phyloP scores from a whole-genome alignment of 163 green algal species.

The Prototheca cutis region DNA sequence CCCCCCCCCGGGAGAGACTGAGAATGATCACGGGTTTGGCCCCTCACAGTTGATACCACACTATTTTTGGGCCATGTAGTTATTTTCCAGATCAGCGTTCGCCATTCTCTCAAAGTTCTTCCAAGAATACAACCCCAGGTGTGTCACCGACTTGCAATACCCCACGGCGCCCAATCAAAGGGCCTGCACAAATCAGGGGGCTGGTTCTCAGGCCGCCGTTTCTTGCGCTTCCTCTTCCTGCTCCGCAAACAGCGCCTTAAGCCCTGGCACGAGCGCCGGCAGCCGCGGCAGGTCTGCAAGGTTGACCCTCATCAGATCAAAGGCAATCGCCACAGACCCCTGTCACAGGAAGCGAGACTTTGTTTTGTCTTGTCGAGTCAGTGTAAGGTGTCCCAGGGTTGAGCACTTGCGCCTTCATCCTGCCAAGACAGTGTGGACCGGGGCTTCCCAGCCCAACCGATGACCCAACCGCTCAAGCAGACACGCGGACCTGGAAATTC shows the following conservation, averaged over 20 bases:
- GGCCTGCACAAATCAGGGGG: not conserved
- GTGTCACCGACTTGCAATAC: too few species aligned
- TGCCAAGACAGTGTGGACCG: too few species aligned
- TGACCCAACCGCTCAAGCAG: not conserved
- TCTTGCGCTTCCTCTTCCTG: slow-evolving; percentile 33
- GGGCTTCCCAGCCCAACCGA: too few species aligned
- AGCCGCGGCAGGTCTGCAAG: slow-evolving; percentile 54
- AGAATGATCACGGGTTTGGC: too few species aligned
- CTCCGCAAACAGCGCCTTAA: slow-evolving; percentile 53
- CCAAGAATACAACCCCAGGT: too few species aligned
- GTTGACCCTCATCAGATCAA: slow-evolving; percentile 78
- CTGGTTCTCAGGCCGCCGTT: not conserved
- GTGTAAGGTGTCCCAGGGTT: not conserved
- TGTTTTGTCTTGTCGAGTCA: not conserved
- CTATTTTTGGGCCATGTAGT: too few species aligned
- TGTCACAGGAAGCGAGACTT: not conserved
- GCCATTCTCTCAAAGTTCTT: too few species aligned
- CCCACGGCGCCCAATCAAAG: too few species aligned
- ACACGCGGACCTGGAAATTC: slow-evolving; percentile 13
- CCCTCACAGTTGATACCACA: too few species aligned
- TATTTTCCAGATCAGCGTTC: too few species aligned
- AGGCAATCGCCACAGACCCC: slow-evolving; percentile 56
- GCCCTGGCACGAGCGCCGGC: slow-evolving; percentile 40
- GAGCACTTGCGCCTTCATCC: not conserved
- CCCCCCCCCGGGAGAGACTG: too few species aligned